phyloP scores from a whole-genome alignment of 495 filamentous ascomycete genomes.

The Annulohypoxylon nitens region DNA sequence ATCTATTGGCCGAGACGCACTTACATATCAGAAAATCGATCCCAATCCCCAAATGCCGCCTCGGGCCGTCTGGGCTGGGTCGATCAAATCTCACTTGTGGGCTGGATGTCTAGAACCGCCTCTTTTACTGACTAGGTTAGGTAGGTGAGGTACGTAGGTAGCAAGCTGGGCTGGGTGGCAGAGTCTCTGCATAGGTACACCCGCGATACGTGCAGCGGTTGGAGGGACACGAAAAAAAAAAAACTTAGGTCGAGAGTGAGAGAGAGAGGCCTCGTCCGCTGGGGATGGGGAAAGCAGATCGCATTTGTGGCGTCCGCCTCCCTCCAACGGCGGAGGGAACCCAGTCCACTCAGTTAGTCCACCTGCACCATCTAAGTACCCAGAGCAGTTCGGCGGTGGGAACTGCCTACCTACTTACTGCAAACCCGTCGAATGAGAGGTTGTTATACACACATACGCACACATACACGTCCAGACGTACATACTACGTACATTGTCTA shows the following conservation, averaged over 20 bases:
- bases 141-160: slow-evolving; percentile 3
- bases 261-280: slow-evolving; percentile 23
- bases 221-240: not conserved
- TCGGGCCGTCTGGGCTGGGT: not conserved
- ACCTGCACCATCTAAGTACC: not conserved
- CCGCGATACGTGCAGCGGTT: slow-evolving; percentile 1
- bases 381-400: not conserved
- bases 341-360: not conserved
- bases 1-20: not conserved
- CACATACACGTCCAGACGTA: not conserved
- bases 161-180: not conserved
- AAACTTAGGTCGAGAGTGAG: not conserved
- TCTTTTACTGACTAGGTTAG: not conserved
- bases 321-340: slow-evolving; percentile 29
- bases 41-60: not conserved
- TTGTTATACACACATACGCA: not conserved
- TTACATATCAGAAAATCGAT: not conserved
- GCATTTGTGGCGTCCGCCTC: slow-evolving; percentile 32
- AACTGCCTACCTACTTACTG: not conserved
- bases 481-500: not conserved
- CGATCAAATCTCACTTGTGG: not conserved
- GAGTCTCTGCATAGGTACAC: not conserved
- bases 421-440: not conserved
- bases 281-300: slow-evolving; percentile 1
- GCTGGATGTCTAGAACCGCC: slow-evolving; percentile 1